Evolutionary conservation across 176 grass and related monocot species (phyloP).

Genomic region (Triticum turgidum): DNA sequence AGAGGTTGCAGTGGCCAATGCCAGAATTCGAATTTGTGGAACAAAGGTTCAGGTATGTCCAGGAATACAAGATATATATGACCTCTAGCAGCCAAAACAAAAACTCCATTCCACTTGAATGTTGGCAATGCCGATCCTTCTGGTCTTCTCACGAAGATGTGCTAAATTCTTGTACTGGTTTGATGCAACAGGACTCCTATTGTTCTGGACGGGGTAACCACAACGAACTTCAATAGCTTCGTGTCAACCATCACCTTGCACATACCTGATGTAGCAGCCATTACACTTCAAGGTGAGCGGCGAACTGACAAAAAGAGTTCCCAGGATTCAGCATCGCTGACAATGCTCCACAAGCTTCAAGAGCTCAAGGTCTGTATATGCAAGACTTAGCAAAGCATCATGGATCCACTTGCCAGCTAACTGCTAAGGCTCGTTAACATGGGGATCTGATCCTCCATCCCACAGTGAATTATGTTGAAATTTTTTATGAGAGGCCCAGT

Average conservation of each 20-base stretch:
- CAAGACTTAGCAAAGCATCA: constrained; percentile 30
- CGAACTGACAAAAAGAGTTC: constrained; percentile 70
- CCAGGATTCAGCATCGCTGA: constrained; percentile 77
- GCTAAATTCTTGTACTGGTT: constrained; percentile 2
- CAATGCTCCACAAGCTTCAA: constrained; percentile 68
- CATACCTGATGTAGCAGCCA: constrained; percentile 54
- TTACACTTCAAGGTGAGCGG: constrained; percentile 59
- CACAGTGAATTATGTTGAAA: background rate
- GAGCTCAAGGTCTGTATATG: constrained; percentile 45
- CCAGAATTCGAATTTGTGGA: constrained; percentile 68
- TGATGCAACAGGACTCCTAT: constrained; percentile 49
- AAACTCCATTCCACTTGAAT: constrained; percentile 16
- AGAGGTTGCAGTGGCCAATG: constrained; percentile 79
- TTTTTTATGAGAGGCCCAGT: background rate
- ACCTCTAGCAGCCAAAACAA: background rate
- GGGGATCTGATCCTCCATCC: background rate
- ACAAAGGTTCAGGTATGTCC: constrained; percentile 62
- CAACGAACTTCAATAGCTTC: constrained; percentile 68
- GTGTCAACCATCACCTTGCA: constrained; percentile 70
- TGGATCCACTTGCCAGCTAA: background rate
- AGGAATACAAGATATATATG: constrained; percentile 2
- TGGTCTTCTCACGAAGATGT: background rate
- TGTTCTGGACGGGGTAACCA: constrained; percentile 45
- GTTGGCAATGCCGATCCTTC: background rate
- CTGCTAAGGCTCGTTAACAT: constrained; percentile 8